phyloP scores from a whole-genome alignment of 192 early-diverging fungal species.

The Coemansia sp. region DNA sequence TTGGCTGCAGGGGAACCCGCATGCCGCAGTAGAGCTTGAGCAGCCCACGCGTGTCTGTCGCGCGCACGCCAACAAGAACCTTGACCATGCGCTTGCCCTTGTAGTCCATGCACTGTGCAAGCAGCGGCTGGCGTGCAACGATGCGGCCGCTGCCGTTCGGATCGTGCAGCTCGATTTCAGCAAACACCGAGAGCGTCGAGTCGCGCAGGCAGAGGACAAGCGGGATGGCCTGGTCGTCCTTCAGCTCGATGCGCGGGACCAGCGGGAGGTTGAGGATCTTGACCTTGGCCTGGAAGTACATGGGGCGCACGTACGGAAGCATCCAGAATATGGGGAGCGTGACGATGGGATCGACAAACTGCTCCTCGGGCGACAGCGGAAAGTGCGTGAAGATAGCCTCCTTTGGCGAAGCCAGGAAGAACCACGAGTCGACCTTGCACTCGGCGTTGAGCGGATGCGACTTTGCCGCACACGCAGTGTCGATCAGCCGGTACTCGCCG shows the following conservation, averaged over 20 bases:
- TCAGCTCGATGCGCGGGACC: conserved; percentile 39
- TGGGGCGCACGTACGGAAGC: conserved; percentile 54
- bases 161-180: conserved; percentile 57
- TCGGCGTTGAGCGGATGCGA: conserved; percentile 48
- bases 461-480: conserved; percentile 48
- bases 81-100: conserved; percentile 56
- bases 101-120: conserved; percentile 57
- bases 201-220: conserved; percentile 50
- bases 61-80: conserved; percentile 46
- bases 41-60: conserved; percentile 38
- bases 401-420: conserved; percentile 52
- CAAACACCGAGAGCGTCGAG: conserved; percentile 46
- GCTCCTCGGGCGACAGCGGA: conserved; percentile 29
- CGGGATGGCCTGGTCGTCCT: conserved; percentile 48
- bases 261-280: conserved; percentile 53
- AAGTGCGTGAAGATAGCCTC: conserved; percentile 55
- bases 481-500: conserved; percentile 54
- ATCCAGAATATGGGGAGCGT: conserved; percentile 55
- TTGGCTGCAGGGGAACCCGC: conserved; percentile 36
- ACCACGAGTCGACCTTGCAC: conserved; percentile 45
- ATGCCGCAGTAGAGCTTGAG: conserved; percentile 55
- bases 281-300: conserved; percentile 43
- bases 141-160: conserved; percentile 52
- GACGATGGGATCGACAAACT: conserved; percentile 54
- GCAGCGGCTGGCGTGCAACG: conserved; percentile 47